Evolutionary conservation across 2,329 filamentous ascomycete species (phyloP), one percentile per base, ranked within the genome.

Genomic region (Davidsoniella eucalypti): DNA sequence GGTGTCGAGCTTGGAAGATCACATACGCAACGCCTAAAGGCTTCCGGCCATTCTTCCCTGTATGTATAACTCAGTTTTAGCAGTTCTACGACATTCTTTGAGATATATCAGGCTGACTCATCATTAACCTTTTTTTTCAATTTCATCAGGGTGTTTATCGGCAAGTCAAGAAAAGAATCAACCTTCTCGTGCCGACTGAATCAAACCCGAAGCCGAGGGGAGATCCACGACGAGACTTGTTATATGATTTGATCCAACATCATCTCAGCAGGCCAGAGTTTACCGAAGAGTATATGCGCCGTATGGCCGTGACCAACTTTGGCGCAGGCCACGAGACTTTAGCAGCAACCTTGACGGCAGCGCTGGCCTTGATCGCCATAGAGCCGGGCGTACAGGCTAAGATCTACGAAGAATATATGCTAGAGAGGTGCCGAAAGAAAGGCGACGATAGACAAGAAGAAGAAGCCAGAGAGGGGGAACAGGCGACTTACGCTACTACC

Each of bases 291-390:
- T 74, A 75, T 48, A 63, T 75, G 8, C 66, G 67, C 2, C 69
- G 71, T 25, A 69, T 75, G 63, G 70, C 69, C 2, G 63, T 73
- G 2, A 74, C 72, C 2, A 75, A 75, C 54, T 75, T 75, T 55
- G 72, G 72, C 9, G 72, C 72, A 1, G 72, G 72, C 0, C 72
- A 75, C 52, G 72, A 75, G 56, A 75, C 72, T 0, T 65, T 73
- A 62, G 70, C 69, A 9, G 71, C 71, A 1, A 71, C 72, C 0
- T 57, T 75, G 5, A 74, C 71, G 0, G 67, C 72, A 3, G 61
- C 66, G 18, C 57, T 76, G 44, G 61, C 68, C 44, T 66, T 72
- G 63, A 61, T 76, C 21, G 69, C 64, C 1, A 64, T 65, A 0
- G 63, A 69, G 26, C 38, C 56, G 0, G 55, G 58, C 0, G 59